Conservation (phyloP, 495 filamentous ascomycete species). For the Parachaetomium inaequale region DNA sequence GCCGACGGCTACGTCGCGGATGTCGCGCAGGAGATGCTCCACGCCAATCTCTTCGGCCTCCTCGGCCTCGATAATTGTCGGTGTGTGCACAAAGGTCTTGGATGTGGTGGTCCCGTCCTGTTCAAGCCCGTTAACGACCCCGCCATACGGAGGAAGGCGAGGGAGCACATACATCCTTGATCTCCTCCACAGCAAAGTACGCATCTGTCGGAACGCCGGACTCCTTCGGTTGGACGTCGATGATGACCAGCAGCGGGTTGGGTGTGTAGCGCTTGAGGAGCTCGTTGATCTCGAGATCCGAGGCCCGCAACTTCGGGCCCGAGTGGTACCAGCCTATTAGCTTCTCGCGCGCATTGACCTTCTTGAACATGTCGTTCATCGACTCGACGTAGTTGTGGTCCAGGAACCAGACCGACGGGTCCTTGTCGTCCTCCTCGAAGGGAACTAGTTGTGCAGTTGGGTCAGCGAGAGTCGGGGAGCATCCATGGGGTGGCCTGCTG, state of each 20-base stretch:
- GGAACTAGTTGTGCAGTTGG: conserved; percentile 69
- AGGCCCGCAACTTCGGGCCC: conserved; percentile 92
- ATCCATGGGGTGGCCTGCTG: background rate
- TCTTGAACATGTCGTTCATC: conserved; percentile 99
- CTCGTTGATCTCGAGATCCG: conserved; percentile 98
- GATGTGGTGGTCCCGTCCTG: conserved; percentile 97
- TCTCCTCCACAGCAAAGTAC: conserved; percentile 98
- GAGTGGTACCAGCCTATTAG: conserved; percentile 99
- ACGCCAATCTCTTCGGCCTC: conserved; percentile 99
- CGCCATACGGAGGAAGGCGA: background rate
- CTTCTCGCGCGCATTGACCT: conserved; percentile 98
- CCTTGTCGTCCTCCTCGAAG: conserved; percentile 98
- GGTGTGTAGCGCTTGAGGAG: conserved; percentile 99
- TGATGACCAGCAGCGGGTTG: conserved; percentile 93
- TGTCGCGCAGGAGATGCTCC: conserved; percentile 95
- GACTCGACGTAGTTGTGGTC: conserved; percentile 99
- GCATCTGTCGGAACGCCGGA: conserved; percentile 97
- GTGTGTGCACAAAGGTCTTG: conserved; percentile 98
- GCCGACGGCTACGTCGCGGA: conserved; percentile 95
- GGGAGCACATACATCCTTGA: conserved; percentile 79
- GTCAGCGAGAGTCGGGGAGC: conserved; percentile 9
- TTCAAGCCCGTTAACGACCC: background rate
- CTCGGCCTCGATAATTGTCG: conserved; percentile 96
- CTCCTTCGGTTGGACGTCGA: conserved; percentile 98
- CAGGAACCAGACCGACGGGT: conserved; percentile 97